Evolutionary conservation across 1,139 yeast genomes (phyloP).

Genomic region (Yamadazyma dendronema): DNA sequence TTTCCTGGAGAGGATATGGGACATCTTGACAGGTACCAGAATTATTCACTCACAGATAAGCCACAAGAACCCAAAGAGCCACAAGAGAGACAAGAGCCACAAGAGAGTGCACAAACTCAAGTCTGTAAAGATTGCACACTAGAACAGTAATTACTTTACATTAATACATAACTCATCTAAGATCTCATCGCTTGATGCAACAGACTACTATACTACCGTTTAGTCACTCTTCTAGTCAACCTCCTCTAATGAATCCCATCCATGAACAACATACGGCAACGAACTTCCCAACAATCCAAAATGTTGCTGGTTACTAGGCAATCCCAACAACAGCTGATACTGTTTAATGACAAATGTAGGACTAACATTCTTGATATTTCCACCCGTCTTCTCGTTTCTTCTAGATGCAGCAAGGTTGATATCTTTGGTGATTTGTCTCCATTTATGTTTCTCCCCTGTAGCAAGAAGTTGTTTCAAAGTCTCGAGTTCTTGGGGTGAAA

Average conservation of each 20-base stretch:
- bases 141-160: slow-evolving; percentile 1
- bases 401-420: slow-evolving; percentile 25
- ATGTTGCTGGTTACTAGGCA: slow-evolving; percentile 38
- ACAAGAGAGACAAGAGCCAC: neutral
- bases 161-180: no score
- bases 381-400: slow-evolving; percentile 9
- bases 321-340: slow-evolving; percentile 40
- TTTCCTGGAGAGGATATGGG: slow-evolving; percentile 31
- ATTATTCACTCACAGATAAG: slow-evolving; percentile 4
- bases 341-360: slow-evolving; percentile 48
- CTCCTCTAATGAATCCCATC: slow-evolving; percentile 38
- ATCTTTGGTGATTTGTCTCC: slow-evolving; percentile 48
- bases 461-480: slow-evolving; percentile 37
- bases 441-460: slow-evolving; percentile 45
- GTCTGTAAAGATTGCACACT: slow-evolving; percentile 3
- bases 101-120: neutral
- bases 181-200: no score
- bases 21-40: slow-evolving; percentile 29
- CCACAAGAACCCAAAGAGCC: no score
- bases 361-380: slow-evolving; percentile 33
- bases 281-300: slow-evolving; percentile 43
- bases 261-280: slow-evolving; percentile 42
- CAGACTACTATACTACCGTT: no score
- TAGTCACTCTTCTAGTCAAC: slow-evolving; percentile 11
- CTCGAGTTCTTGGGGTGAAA: slow-evolving; percentile 37